Evolutionary conservation across 306 rosid genomes (phyloP), one percentile per base, ranked within the genome.

Genomic region (Boehmeria nivea): DNA sequence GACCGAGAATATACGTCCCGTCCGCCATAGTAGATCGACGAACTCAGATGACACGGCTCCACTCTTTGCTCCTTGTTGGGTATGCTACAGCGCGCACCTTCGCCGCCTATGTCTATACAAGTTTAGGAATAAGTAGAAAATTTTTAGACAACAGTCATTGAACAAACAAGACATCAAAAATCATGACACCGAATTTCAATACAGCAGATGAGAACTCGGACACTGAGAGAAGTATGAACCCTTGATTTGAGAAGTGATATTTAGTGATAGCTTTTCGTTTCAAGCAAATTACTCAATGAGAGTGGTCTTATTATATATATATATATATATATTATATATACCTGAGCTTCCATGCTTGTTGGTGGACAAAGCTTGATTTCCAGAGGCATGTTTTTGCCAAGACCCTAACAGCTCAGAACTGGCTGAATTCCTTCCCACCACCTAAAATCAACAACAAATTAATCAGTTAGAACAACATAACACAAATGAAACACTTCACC

Each of bases 1-100:
- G 79, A 60, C 52, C 54, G 74, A 43, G 79, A 76, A 34, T 76
- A 80, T 9, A 69, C 66, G 44, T 80, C 85, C 60, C 68, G 82
- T 56, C 79, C 85, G 54, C 85, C 79, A 43, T 76, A 80, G 65
- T 80, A 72, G 24, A 80, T 48, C 70, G 85, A 80, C 39, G 85
- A 80, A 59, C 82, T 72, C 57, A 80, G 72, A 60, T 80, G 71
- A 54, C 85, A 80, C 12, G 85, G 85, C 72, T 76, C 85, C 70
- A 68, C 61, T 43, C 71, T 75, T 63, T 70, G 76, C 69, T 67
- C 74, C 47, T 15, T n/a, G n/a, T n/a, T n/a, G n/a, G n/a, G n/a
- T n/a, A n/a, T n/a, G n/a, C n/a, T n/a, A 60, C 43, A 24, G 60
- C 64, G 13, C 25, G 56, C 64, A 50, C 22, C 72, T 60, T 70